Base-by-base conservation (phyloP, 2,329 filamentous ascomycete species). In the Hymenoscyphus linearis region DNA sequence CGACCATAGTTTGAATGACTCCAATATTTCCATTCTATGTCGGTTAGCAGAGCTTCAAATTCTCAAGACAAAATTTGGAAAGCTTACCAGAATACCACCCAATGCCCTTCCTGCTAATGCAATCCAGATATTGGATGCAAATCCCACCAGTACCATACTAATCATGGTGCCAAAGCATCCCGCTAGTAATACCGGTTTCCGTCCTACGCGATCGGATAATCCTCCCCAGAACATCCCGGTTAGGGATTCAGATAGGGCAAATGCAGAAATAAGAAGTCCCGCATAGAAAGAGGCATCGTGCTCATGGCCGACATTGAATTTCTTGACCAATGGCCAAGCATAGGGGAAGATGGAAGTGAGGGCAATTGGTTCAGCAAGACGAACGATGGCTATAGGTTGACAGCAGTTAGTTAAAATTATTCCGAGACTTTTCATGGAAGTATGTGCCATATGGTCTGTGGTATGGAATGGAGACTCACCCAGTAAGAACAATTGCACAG, bases 261-360 rank as follows among this genome's bases (percentile, higher is more conserved):
- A 96, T 69, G 91, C 87, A 13, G 91, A 93, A 68, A 96, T 92
- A 74, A 96, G 85, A 66, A 95, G 79, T 57, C 93, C 93, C 34
- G 93, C 89, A 76, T 96, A 96, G 77, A 90, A 93, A 40, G 87
- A 96, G 63, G 90, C 90, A 84, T 93, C 85, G 76, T 84, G 79
- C 67, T 86, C 84, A 68, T 84, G 82, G 64, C 88, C 89, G 68
- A 93, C 81, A 47, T 90, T 72, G 75, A 91, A 91, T 68, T 85
- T 81, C 75, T 90, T 90, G 67, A 93, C 87, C 68, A 93, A 85
- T 63, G 88, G 83, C 89, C 89, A 96, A 63, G 90, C 90, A 75
- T 96, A 97, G 22, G 93, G 93, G 70, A 93, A 96, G 75, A 96
- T 95, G 71, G 90, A 95, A 1, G 92, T 96, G 66, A 97, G 83